phyloP scores from a whole-genome alignment of 768 basidiomycete genomes.

The Termitomyces titanicus region DNA sequence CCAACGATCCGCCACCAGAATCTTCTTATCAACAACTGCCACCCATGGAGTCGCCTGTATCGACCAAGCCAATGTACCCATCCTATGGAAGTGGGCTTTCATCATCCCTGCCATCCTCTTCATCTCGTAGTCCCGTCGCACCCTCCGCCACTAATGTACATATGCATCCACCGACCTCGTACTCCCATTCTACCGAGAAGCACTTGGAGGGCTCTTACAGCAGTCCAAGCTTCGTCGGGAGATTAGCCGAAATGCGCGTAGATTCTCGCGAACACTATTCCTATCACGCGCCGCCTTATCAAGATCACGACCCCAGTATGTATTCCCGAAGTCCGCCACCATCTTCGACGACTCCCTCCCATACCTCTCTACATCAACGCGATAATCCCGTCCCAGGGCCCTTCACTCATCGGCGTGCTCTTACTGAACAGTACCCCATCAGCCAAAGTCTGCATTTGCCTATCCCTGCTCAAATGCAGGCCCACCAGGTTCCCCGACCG shows the following conservation, averaged over 20 bases:
- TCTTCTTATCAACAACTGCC: conserved; percentile 41
- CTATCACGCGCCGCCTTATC: conserved; percentile 49
- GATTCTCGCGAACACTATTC: conserved; percentile 45
- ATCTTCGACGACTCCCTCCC: conserved; percentile 26
- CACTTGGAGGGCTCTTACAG: conserved; percentile 43
- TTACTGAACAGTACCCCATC: conserved; percentile 51
- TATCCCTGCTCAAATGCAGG: conserved; percentile 40
- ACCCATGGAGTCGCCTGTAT: conserved; percentile 42
- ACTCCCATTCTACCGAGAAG: conserved; percentile 49
- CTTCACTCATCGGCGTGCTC: conserved; percentile 54
- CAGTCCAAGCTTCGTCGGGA: conserved; percentile 41
- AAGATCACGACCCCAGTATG: conserved; percentile 36
- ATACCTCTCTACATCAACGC: conserved; percentile 35
- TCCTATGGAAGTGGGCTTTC: conserved; percentile 37
- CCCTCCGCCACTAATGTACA: conserved; percentile 33
- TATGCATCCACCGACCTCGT: conserved; percentile 34
- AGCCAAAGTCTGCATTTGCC: conserved; percentile 49
- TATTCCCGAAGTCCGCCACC: conserved; percentile 41
- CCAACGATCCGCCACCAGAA: conserved; percentile 26
- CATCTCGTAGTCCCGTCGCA: conserved; percentile 40
- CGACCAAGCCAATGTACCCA: conserved; percentile 45
- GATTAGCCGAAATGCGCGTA: conserved; percentile 42
- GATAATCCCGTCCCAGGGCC: conserved; percentile 35
- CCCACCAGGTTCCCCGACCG: conserved; percentile 35
- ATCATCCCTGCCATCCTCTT: conserved; percentile 36